These are phyloP conservation scores for Dunaliella primolecta DNA, from an alignment of 139 green algal species.

Conservation along the genomic window DNA sequence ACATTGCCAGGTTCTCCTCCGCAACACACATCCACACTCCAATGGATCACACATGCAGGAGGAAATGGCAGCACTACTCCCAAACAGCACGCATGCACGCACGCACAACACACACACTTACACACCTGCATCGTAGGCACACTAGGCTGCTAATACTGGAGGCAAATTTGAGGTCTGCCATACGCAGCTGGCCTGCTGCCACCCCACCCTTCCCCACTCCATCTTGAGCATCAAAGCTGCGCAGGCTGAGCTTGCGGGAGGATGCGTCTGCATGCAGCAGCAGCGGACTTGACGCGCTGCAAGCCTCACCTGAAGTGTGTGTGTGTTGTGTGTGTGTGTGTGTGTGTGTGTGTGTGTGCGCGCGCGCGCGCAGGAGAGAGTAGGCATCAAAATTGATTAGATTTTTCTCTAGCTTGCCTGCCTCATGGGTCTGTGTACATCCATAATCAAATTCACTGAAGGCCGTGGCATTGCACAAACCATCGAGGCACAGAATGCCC, in stretches of 20 bases:
- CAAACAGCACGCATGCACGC: slow-evolving; percentile 18
- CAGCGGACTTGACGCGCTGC: slow-evolving; percentile 20
- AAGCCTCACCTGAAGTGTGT: background rate
- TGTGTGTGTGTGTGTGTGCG: background rate
- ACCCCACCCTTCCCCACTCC: background rate
- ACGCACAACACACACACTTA: background rate
- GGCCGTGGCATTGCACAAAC: too few species aligned
- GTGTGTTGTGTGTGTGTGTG: background rate
- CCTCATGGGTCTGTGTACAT: too few species aligned
- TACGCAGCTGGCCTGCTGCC: background rate
- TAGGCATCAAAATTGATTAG: too few species aligned
- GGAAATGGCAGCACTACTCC: too few species aligned
- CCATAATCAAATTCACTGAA: too few species aligned
- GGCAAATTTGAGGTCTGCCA: slow-evolving; percentile 36
- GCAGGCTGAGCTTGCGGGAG: slow-evolving; percentile 29
- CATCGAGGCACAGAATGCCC: too few species aligned
- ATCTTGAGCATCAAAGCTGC: background rate
- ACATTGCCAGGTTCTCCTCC: too few species aligned
- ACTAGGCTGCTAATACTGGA: slow-evolving; percentile 15
- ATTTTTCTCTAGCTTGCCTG: too few species aligned
- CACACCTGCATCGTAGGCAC: slow-evolving; percentile 4
- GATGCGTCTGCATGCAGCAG: slow-evolving; percentile 45
- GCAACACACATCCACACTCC: too few species aligned
- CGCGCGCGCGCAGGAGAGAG: background rate
- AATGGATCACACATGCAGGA: too few species aligned